These are phyloP conservation scores for Eucalyptus cladocalyx DNA, from an alignment of 345 rosid species.

Conservation along the genomic window DNA sequence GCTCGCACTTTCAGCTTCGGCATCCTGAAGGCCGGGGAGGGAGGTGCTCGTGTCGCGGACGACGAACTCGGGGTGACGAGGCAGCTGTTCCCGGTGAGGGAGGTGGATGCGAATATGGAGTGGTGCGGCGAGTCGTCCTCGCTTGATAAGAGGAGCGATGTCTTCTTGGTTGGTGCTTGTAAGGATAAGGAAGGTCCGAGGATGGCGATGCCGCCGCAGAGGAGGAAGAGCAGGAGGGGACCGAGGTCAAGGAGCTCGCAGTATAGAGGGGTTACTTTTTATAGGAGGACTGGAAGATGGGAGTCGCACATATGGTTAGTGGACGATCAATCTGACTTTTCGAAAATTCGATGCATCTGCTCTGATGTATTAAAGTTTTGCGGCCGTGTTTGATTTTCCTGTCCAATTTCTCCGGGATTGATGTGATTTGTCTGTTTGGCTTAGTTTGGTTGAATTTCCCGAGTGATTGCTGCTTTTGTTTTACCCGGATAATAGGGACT, in stretches of 20 bases:
- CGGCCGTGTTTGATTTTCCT: background rate
- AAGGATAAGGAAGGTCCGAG: conserved; percentile 13
- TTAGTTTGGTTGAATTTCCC: background rate
- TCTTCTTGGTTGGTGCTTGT: conserved; percentile 14
- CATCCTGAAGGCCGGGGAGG: conserved; percentile 46
- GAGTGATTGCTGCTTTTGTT: background rate
- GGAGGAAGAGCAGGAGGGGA: conserved; percentile 91
- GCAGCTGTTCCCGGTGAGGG: conserved; percentile 50
- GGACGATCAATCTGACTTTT: background rate
- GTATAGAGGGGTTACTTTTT: conserved; percentile 95
- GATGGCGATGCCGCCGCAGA: conserved; percentile 19
- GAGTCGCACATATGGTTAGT: conserved; percentile 94
- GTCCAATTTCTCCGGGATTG: background rate
- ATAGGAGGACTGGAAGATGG: conserved; percentile 94
- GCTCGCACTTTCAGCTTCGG: conserved; percentile 47
- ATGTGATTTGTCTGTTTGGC: background rate
- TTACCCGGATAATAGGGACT: background rate
- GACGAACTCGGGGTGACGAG: conserved; percentile 25
- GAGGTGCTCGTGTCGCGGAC: background rate
- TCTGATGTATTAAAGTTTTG: background rate
- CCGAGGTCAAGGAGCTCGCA: conserved; percentile 97
- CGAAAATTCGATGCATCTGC: background rate
- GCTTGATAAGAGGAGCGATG: conserved; percentile 34
- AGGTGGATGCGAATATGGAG: background rate
- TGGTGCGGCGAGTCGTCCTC: conserved; percentile 16